These are phyloP conservation scores for Heliocybe sulcata DNA, from an alignment of 1,284 basidiomycete genomes.

Conservation along the genomic window DNA sequence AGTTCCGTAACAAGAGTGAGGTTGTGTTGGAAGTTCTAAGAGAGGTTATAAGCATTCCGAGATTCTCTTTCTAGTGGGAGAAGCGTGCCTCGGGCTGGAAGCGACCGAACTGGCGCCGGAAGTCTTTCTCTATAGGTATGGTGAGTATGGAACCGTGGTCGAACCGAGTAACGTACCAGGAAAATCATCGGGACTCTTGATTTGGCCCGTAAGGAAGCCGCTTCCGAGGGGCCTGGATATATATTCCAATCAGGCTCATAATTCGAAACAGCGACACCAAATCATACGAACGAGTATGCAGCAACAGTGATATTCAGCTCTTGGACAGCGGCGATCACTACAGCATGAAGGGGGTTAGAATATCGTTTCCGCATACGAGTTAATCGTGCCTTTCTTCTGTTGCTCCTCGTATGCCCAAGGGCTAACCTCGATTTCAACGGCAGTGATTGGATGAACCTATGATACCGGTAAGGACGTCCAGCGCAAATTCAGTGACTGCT, in stretches of 20 bases:
- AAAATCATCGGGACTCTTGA: constrained; percentile 40
- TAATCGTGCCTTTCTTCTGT: constrained; percentile 26
- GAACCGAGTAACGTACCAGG: constrained; percentile 12
- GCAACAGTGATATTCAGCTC: constrained; percentile 43
- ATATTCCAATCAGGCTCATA: background rate
- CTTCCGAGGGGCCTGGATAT: constrained; percentile 37
- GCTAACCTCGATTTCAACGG: constrained; percentile 48
- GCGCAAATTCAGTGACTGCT: background rate
- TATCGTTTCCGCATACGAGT: background rate
- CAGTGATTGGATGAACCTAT: constrained; percentile 36
- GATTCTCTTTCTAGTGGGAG: background rate
- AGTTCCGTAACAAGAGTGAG: constrained; percentile 43
- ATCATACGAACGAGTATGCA: constrained; percentile 38
- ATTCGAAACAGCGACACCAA: background rate
- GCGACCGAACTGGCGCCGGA: constrained; percentile 24
- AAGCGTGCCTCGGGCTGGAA: constrained; percentile 24
- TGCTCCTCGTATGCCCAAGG: constrained; percentile 42
- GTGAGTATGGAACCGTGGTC: background rate
- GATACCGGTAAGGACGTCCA: background rate
- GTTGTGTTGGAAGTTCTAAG: constrained; percentile 45
- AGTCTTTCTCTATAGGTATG: constrained; percentile 21
- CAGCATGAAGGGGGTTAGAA: constrained; percentile 12
- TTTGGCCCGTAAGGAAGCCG: constrained; percentile 47
- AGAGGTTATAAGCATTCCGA: constrained; percentile 1
- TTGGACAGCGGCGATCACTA: constrained; percentile 29